Evolutionary conservation across 257 asterid species (phyloP).

Genomic region (Nemophila menziesii): DNA sequence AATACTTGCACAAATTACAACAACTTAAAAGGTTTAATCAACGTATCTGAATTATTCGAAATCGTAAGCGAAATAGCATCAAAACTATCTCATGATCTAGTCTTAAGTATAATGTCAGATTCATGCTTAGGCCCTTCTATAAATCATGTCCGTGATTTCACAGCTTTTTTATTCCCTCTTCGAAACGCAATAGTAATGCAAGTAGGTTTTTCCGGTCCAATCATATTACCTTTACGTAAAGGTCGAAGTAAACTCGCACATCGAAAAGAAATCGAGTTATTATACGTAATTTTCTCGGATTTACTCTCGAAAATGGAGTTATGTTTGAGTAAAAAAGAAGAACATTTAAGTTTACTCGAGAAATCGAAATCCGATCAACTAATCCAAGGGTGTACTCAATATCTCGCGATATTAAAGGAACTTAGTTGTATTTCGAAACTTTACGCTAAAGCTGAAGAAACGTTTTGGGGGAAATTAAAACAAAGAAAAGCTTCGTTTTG

Average conservation of each 20-base stretch:
- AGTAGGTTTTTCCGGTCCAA: constrained; percentile 19
- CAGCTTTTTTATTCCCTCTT: constrained; percentile 30
- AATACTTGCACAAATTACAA: too few relatives aligned
- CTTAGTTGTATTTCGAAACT: constrained; percentile 47
- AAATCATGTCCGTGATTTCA: constrained; percentile 45
- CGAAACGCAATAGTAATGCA: constrained; percentile 24
- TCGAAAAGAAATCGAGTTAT: constrained; percentile 26
- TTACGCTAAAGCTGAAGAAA: constrained; percentile 37
- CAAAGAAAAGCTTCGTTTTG: constrained; percentile 46
- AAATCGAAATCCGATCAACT: constrained; percentile 23
- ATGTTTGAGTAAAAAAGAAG: constrained; percentile 50
- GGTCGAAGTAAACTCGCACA: constrained; percentile 4
- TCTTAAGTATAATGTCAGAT: constrained; percentile 17
- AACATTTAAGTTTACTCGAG: constrained; percentile 17
- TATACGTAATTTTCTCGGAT: constrained; percentile 32
- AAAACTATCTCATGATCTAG: constrained; percentile 33
- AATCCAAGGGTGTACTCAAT: constrained; percentile 38
- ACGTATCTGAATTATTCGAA: constrained; percentile 42
- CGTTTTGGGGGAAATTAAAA: constrained; percentile 54
- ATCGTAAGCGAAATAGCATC: constrained; percentile 49
- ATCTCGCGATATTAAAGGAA: constrained; percentile 62
- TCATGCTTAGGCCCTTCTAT: constrained; percentile 19
- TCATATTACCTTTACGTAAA: constrained; percentile 20
- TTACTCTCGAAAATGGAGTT: constrained; percentile 40
- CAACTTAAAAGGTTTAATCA: too few relatives aligned